These are phyloP conservation scores for Colletotrichum eremochloae DNA, from an alignment of 2,329 filamentous ascomycete species.

Conservation along the genomic window DNA sequence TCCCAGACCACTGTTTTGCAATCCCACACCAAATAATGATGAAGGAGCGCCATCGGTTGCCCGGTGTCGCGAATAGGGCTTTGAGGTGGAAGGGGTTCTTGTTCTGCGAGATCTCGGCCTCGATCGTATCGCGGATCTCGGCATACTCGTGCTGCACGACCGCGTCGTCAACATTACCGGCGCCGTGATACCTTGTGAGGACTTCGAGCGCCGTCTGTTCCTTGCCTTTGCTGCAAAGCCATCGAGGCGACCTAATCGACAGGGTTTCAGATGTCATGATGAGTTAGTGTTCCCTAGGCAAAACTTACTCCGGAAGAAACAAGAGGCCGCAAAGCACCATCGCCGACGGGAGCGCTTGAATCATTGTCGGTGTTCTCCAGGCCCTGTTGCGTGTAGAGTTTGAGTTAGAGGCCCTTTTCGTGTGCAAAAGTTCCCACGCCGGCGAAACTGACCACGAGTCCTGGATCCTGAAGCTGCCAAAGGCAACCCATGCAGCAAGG, in stretches of 20 bases:
- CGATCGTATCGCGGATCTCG: conserved; percentile 55
- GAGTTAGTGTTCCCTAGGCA: background rate
- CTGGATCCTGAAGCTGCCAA: conserved; percentile 48
- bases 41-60: conserved; percentile 52
- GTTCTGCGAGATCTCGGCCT: conserved; percentile 53
- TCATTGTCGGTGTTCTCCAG: conserved; percentile 32
- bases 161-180: conserved; percentile 65
- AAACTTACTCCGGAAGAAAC: conserved; percentile 36
- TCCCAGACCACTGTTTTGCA: conserved; percentile 56
- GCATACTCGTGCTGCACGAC: conserved; percentile 67
- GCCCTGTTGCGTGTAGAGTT: conserved; percentile 6
- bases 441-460: conserved; percentile 26
- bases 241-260: conserved; percentile 28
- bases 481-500: conserved; percentile 55
- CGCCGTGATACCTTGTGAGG: conserved; percentile 71
- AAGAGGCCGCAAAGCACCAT: conserved; percentile 37
- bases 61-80: conserved; percentile 47
- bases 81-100: conserved; percentile 44
- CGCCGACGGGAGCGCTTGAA: conserved; percentile 32
- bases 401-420: background rate
- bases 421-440: too few species aligned
- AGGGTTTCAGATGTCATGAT: background rate
- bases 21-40: conserved; percentile 58
- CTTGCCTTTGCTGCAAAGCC: conserved; percentile 38
- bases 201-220: conserved; percentile 62